Base-by-base conservation (phyloP, 495 filamentous ascomycete genomes). In the Hypoxylon trugodes region DNA sequence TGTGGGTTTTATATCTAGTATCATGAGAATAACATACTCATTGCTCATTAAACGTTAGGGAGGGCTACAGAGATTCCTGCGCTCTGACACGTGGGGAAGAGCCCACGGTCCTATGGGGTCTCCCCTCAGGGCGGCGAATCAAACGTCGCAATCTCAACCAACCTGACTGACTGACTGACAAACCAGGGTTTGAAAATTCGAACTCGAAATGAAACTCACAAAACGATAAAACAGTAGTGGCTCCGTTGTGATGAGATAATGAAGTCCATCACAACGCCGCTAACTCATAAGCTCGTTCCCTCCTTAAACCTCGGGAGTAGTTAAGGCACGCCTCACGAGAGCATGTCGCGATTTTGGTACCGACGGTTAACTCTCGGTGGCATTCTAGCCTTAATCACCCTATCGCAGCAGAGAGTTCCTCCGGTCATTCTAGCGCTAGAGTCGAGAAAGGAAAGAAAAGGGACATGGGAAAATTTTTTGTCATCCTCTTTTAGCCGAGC, bases 101-200 rank as follows among this genome's bases (percentile, higher is more conserved):
- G n/a, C 22, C 32, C 22, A 10, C 6, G 24, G 24, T 33, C 15
- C 8, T 19, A 18, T 40, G 12, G 12, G 16, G 42, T 30, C 49
- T 53, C 30, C 40, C 18, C 49, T 53, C 13, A 24, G 49, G 36
- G 35, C 36, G 7, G 24, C 54, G 33, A 49, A 58, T 37, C 33
- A 59, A 30, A 49, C 9, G 43, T 24, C 18, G 5, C 45, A 22
- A 15, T 24, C 33, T 16, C 33, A 58, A 15, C 25, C 7, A 22
- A 25, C 1, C 10, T 43, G n/a, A n/a, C n/a, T n/a, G n/a, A 43
- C 4, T 25, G 0, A 12, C 16, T 7, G 33, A 24, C n/a, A 28
- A 22, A 25, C 42, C 15, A 50, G 26, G 2, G 33, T 6, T 18
- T 18, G 3, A 18, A 19, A 18, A 10, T 33, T 32, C 24, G 18